Percentiles rank a stretch among this genome's conserved stretches.
These are phyloP conservation scores for Leptographium galeiforme DNA, from an alignment of 2,329 filamentous ascomycete genomes.

Conservation along the genomic window DNA sequence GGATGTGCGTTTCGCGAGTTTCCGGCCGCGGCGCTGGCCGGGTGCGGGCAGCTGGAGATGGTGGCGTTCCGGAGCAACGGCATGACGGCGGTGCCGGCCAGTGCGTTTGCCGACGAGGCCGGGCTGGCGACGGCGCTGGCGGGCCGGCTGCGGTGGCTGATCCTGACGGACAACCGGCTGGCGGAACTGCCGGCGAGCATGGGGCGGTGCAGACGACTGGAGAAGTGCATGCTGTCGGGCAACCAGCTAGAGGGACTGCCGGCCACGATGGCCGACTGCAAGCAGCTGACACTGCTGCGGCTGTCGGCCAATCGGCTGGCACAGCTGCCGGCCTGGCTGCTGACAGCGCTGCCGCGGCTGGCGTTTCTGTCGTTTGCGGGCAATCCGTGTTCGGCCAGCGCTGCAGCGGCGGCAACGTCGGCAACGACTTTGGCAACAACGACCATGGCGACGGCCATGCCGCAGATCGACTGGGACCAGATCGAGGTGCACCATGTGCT, in stretches of 20 bases:
- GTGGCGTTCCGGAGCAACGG: slow-evolving; percentile 32
- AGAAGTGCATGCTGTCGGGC: slow-evolving; percentile 36
- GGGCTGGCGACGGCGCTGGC: slow-evolving; percentile 19
- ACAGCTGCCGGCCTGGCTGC: slow-evolving; percentile 28
- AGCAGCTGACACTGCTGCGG: slow-evolving; percentile 28
- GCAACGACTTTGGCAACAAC: slow-evolving; percentile 6
- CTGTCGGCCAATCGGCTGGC: slow-evolving; percentile 27
- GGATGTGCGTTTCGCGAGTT: slow-evolving; percentile 29
- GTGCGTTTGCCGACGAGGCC: slow-evolving; percentile 6
- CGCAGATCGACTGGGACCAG: slow-evolving; percentile 25
- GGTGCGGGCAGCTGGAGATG: slow-evolving; percentile 33
- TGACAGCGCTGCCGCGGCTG: slow-evolving; percentile 26
- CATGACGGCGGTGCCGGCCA: slow-evolving; percentile 28
- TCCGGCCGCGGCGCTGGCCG: slow-evolving; percentile 23
- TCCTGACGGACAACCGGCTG: slow-evolving; percentile 32
- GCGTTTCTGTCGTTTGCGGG: slow-evolving; percentile 33
- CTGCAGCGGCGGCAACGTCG: neutral
- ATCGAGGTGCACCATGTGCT: slow-evolving; percentile 26
- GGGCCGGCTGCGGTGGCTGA: slow-evolving; percentile 29
- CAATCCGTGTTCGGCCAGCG: slow-evolving; percentile 26
- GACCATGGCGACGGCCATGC: slow-evolving; percentile 13
- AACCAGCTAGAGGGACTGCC: slow-evolving; percentile 28
- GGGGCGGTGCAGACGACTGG: slow-evolving; percentile 26
- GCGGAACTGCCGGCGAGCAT: slow-evolving; percentile 25
- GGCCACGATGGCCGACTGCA: slow-evolving; percentile 27